Percentiles rank a stretch among this genome's conserved stretches.
These are phyloP conservation scores for Paramecium pentaurelia DNA, from an alignment of 73 alveolate species.

Conservation along the genomic window DNA sequence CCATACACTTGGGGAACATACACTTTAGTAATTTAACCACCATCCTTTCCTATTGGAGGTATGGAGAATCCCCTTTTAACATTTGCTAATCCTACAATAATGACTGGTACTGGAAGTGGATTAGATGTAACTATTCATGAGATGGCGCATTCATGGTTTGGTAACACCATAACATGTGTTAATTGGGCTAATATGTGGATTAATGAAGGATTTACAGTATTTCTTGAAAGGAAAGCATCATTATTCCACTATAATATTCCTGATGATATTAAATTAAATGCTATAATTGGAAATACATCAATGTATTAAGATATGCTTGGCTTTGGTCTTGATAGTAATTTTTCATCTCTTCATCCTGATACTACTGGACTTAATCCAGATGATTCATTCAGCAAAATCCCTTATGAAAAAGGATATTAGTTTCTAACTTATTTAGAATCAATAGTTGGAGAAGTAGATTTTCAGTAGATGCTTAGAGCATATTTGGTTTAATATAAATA, in stretches of 20 bases:
- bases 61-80: slow-evolving; percentile 92
- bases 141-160: slow-evolving; percentile 89
- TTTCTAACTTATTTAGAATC: not conserved
- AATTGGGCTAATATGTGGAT: slow-evolving; percentile 89
- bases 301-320: not conserved
- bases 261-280: not conserved
- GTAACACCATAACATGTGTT: slow-evolving; percentile 78
- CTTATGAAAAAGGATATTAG: slow-evolving; percentile 28
- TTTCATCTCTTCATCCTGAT: slow-evolving; percentile 19
- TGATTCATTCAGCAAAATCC: not conserved
- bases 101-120: slow-evolving; percentile 77
- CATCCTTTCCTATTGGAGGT: slow-evolving; percentile 91
- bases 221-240: slow-evolving; percentile 71
- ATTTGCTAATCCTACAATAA: slow-evolving; percentile 82
- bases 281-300: not conserved
- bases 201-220: slow-evolving; percentile 88
- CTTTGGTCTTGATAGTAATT: not conserved
- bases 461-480: slow-evolving; percentile 58
- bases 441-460: not conserved
- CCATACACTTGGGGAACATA: slow-evolving; percentile 82
- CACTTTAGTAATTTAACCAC: slow-evolving; percentile 80
- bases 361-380: not conserved
- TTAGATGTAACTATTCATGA: slow-evolving; percentile 83
- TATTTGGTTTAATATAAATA: slow-evolving; percentile 56
- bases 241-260: not conserved